Percentiles rank a stretch among this genome's conserved stretches.
Conservation (phyloP, 2,329 filamentous ascomycete genomes). For the Trichoderma sp. region DNA sequence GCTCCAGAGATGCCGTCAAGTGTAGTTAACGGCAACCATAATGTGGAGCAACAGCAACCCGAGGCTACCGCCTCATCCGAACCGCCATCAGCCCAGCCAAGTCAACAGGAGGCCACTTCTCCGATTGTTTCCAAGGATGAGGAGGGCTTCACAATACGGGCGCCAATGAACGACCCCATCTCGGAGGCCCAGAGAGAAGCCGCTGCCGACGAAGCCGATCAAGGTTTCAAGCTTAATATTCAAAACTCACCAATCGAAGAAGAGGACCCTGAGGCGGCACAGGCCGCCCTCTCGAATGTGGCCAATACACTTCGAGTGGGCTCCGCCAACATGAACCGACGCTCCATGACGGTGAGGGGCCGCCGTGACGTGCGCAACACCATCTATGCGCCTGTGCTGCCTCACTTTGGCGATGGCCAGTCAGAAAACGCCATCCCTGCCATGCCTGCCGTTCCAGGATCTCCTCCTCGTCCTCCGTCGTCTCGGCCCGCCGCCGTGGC, state of each 20-base stretch:
- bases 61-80: constrained; percentile 56
- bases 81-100: constrained; percentile 52
- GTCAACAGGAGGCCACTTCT: constrained; percentile 36
- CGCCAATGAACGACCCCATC: constrained; percentile 65
- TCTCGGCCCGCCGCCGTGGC: constrained; percentile 54
- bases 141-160: constrained; percentile 77
- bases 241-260: constrained; percentile 77
- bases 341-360: constrained; percentile 78
- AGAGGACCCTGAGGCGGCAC: constrained; percentile 73
- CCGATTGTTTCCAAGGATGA: constrained; percentile 55
- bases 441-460: constrained; percentile 32
- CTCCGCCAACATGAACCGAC: constrained; percentile 62
- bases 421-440: constrained; percentile 39
- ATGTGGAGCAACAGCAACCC: constrained; percentile 49
- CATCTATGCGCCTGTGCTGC: constrained; percentile 69
- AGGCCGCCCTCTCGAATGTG: constrained; percentile 75
- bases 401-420: constrained; percentile 42
- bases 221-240: constrained; percentile 79
- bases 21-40: constrained; percentile 53
- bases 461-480: constrained; percentile 28
- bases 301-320: constrained; percentile 71
- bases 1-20: constrained; percentile 34
- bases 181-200: constrained; percentile 72
- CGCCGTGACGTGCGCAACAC: constrained; percentile 92
- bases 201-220: constrained; percentile 61